Percentiles rank a stretch among this genome's conserved stretches.
Evolutionary conservation across 2,329 filamentous ascomycete genomes (phyloP).

Genomic region (Sporothrix phasma): DNA sequence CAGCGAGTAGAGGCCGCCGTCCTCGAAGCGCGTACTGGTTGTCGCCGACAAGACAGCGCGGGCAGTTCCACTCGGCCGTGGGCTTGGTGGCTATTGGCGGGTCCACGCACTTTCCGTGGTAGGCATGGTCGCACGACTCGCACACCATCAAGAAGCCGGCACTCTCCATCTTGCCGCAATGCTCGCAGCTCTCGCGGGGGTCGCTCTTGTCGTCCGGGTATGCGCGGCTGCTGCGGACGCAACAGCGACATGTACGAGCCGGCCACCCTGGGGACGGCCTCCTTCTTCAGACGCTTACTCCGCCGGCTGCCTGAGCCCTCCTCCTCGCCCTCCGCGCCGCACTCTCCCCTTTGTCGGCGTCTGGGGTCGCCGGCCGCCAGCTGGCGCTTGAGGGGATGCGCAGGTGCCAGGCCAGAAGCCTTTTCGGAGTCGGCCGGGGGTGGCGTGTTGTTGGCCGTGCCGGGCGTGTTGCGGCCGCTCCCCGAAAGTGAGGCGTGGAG

Average conservation of each 20-base stretch:
- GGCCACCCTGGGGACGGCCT: constrained; percentile 71
- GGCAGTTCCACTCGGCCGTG: constrained; percentile 90
- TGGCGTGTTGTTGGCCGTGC: constrained; percentile 33
- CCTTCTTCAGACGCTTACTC: constrained; percentile 88
- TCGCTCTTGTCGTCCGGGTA: constrained; percentile 42
- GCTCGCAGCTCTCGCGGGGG: constrained; percentile 64
- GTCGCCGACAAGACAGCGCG: constrained; percentile 87
- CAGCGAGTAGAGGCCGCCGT: constrained; percentile 89
- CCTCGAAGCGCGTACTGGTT: constrained; percentile 96
- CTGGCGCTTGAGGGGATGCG: constrained; percentile 66
- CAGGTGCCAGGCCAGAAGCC: constrained; percentile 48
- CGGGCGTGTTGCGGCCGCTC: constrained; percentile 36
- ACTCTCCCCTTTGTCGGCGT: constrained; percentile 38
- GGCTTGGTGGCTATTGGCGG: constrained; percentile 69
- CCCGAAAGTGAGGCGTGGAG: constrained; percentile 40
- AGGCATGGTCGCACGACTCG: constrained; percentile 85
- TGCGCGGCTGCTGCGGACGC: constrained; percentile 65
- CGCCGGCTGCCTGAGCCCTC: constrained; percentile 66
- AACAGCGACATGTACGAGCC: constrained; percentile 96
- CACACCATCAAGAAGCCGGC: constrained; percentile 63
- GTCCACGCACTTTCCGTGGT: constrained; percentile 79
- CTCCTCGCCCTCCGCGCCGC: constrained; percentile 39
- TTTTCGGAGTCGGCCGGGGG: constrained; percentile 49
- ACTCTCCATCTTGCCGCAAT: constrained; percentile 72
- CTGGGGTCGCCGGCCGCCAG: constrained; percentile 47